Evolutionary conservation across 23 red algal genomes (phyloP).

Genomic region (Cyanidium caldarium): DNA sequence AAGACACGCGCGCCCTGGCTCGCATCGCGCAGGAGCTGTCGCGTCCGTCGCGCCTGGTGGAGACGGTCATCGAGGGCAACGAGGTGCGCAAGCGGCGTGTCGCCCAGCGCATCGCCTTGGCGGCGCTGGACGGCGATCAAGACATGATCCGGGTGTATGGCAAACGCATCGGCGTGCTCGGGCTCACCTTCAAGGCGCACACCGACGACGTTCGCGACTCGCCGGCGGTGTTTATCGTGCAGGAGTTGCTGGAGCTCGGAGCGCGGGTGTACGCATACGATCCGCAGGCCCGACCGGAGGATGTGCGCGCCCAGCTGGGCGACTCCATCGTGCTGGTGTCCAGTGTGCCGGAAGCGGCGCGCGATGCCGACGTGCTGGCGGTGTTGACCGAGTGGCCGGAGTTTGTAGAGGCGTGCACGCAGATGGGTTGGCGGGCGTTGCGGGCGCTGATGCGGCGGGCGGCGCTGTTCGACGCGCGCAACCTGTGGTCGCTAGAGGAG

Average conservation of each 20-base stretch:
- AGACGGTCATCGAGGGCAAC: slow-evolving; percentile 21
- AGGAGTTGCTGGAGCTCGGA: slow-evolving; percentile 11
- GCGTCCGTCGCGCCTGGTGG: slow-evolving; percentile 10
- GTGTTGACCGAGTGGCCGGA: slow-evolving; percentile 19
- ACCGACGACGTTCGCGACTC: slow-evolving; percentile 19
- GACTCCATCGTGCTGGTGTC: neutral
- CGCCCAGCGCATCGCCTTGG: slow-evolving; percentile 3
- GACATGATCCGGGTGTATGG: slow-evolving; percentile 11
- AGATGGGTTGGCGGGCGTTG: neutral
- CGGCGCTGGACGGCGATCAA: neutral
- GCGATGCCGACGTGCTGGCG: slow-evolving; percentile 7
- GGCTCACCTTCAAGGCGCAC: slow-evolving; percentile 20
- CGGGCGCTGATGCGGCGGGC: neutral
- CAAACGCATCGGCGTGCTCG: slow-evolving; percentile 1
- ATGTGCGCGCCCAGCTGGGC: neutral
- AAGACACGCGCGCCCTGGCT: slow-evolving; percentile 16
- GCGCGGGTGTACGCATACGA: slow-evolving; percentile 13
- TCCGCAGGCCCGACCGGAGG: neutral
- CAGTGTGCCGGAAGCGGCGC: neutral
- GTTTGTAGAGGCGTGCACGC: neutral
- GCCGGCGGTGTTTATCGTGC: slow-evolving; percentile 10
- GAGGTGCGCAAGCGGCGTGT: slow-evolving; percentile 15
- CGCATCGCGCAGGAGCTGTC: slow-evolving; percentile 6
- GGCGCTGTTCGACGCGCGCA: slow-evolving; percentile 11
- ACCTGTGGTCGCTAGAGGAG: neutral